Conservation (phyloP, 2,329 filamentous ascomycete species). For the Colletotrichum sp. region DNA sequence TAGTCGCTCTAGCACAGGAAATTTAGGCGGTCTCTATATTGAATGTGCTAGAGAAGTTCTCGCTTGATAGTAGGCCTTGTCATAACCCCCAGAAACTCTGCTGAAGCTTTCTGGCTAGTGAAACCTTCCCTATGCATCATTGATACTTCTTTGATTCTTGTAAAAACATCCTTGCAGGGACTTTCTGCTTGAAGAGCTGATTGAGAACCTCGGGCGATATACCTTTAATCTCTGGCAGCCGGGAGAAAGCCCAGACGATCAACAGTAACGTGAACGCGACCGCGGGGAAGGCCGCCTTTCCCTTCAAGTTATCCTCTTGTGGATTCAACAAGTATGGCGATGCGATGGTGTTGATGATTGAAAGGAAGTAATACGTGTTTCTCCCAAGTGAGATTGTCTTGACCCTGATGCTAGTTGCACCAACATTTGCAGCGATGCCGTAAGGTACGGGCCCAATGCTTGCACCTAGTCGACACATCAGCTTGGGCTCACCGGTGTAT, state of each 20-base stretch:
- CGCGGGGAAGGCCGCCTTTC: slow-evolving; percentile 43
- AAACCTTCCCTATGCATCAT: not conserved
- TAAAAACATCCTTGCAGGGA: not conserved
- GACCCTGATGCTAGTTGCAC: slow-evolving; percentile 39
- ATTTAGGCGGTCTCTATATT: not conserved
- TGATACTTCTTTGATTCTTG: not conserved
- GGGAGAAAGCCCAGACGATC: slow-evolving; percentile 44
- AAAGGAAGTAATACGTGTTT: slow-evolving; percentile 50
- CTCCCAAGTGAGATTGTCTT: slow-evolving; percentile 50
- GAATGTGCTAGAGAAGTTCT: not conserved
- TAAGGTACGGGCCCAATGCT: slow-evolving; percentile 34
- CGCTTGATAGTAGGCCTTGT: not conserved
- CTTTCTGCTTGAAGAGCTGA: not conserved
- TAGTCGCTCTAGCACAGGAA: too few species aligned
- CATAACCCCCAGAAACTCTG: not conserved
- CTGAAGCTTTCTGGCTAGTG: too few species aligned
- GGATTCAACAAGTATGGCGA: slow-evolving; percentile 50
- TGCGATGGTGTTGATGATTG: slow-evolving; percentile 49
- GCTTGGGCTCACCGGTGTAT: not conserved
- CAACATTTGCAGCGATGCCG: slow-evolving; percentile 46
- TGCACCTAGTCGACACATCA: not conserved
- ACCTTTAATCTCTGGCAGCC: slow-evolving; percentile 47
- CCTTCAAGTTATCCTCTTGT: not conserved
- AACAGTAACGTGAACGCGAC: slow-evolving; percentile 46
- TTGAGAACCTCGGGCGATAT: not conserved